Percentiles rank a stretch among this genome's conserved stretches.
phyloP scores from a whole-genome alignment of 2,329 filamentous ascomycete genomes.

The Nannizzia gypsea region DNA sequence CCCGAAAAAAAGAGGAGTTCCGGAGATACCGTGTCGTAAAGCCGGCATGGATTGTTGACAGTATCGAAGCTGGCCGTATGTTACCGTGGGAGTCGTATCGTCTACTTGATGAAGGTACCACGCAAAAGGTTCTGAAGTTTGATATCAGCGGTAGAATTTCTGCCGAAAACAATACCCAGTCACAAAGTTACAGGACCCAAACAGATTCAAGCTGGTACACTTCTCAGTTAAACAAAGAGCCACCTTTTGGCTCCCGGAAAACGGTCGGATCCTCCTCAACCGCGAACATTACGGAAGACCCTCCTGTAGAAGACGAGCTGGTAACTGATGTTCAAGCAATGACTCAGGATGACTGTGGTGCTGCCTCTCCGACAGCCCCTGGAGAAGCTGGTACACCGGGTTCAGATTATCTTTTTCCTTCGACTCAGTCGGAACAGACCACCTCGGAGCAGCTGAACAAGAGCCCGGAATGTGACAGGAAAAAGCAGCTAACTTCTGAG shows the following conservation, averaged over 20 bases:
- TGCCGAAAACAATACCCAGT: slow-evolving; percentile 51
- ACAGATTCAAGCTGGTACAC: slow-evolving; percentile 74
- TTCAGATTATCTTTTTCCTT: background rate
- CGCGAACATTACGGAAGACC: background rate
- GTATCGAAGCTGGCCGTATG: slow-evolving; percentile 65
- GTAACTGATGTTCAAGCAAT: background rate
- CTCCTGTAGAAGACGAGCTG: background rate
- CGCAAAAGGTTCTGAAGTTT: slow-evolving; percentile 64
- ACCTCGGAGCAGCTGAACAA: background rate
- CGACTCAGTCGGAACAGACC: background rate
- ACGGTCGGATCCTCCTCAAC: background rate
- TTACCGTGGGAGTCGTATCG: slow-evolving; percentile 79
- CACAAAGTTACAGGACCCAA: slow-evolving; percentile 65
- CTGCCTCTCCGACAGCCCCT: background rate
- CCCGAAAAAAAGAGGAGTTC: slow-evolving; percentile 87
- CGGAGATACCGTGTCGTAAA: slow-evolving; percentile 81
- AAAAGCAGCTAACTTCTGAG: slow-evolving; percentile 59
- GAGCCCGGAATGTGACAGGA: background rate
- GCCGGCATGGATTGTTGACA: slow-evolving; percentile 88
- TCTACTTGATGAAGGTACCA: slow-evolving; percentile 69
- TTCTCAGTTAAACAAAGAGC: slow-evolving; percentile 44
- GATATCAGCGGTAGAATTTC: slow-evolving; percentile 48
- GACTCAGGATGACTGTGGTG: background rate
- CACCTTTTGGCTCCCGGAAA: background rate
- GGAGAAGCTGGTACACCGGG: background rate